A percentile compares a stretch with the other conserved stretches of the same genome.
Evolutionary conservation across 441 rosid genomes (phyloP).

Genomic region (Euphorbia celastroides): DNA sequence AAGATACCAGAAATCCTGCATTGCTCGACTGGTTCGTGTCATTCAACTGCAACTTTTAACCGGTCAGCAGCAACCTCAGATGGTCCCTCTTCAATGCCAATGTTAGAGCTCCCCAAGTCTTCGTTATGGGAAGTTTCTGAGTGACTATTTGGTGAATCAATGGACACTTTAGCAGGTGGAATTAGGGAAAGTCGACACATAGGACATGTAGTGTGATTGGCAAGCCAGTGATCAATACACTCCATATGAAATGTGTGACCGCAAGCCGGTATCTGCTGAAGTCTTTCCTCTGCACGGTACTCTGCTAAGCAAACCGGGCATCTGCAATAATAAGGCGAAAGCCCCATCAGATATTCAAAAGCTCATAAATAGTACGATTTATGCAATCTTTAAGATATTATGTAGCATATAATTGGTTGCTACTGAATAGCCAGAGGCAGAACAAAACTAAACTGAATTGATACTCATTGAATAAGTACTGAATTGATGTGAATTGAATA

Average conservation of each 20-base stretch:
- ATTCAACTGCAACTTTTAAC: constrained; percentile 11
- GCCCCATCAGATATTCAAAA: not conserved
- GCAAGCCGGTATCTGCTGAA: constrained; percentile 79
- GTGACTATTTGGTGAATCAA: constrained; percentile 25
- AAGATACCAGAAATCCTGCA: constrained; percentile 20
- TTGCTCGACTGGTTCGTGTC: constrained; percentile 17
- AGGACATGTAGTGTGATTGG: constrained; percentile 74
- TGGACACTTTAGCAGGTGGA: constrained; percentile 29
- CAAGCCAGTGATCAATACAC: constrained; percentile 87
- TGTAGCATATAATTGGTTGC: no score
- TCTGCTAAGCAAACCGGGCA: constrained; percentile 86
- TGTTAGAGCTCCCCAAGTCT: constrained; percentile 8
- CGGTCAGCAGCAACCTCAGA: constrained; percentile 14
- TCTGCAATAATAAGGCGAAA: constrained; percentile 30
- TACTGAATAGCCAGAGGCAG: no score
- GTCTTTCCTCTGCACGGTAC: constrained; percentile 73
- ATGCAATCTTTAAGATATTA: no score
- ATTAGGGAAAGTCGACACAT: constrained; percentile 77
- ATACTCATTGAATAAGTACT: no score
- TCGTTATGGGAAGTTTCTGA: no score
- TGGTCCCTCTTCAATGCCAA: constrained; percentile 22
- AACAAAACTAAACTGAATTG: no score
- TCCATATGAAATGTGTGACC: constrained; percentile 89
- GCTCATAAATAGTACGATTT: no score
- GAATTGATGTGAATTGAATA: no score